Evolutionary conservation across 2,329 filamentous ascomycete species (phyloP), one percentile per base, ranked within the genome.

Genomic region (Herpotrichia juniperi): DNA sequence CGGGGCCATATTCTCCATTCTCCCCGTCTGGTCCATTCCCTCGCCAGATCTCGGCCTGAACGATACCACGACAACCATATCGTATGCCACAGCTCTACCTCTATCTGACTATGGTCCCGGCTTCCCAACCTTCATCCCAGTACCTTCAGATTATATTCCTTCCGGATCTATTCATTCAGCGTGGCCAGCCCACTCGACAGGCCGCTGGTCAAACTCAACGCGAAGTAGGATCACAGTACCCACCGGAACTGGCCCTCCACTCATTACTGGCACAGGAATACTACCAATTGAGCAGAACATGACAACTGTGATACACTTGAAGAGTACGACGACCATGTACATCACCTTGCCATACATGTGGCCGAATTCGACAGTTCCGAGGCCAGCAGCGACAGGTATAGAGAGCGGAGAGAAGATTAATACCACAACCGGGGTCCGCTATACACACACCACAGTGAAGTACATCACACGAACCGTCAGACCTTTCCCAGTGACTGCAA

Each of bases 381-480:
- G n/a, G n/a, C n/a, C 16, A 17, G 3, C 17, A 5, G 4, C 34
- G 8, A 19, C 12, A 37, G 11, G 34, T 17, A 37, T 17, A 19
- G 14, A 12, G 9, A 17, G 34, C 17, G 4, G 4, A 37, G 34
- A 9, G 34, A 11, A 19, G 12, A 11, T 7, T 19, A 37, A 5
- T 12, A 37, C 11, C 8, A 19, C 34, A 16, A 34, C 9, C 8
- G 21, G 16, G 21, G 4, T 37, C 6, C 34, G 16, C 3, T 19
- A 37, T 7, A 37, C 9, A 31, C 4, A 5, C 17, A 48, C 19
- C 11, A 48, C 34, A 21, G 42, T 25, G 10, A 19, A 5, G 3
- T 48, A 40, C 25, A 48, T 48, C 22, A 48, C 46, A 19, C 32
- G 21, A 30, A 48, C 46, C 3, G 26, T 42, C 9, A 8, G 22